Base-by-base conservation (phyloP, 257 asterid species). In the Plectranthus barbatus region DNA sequence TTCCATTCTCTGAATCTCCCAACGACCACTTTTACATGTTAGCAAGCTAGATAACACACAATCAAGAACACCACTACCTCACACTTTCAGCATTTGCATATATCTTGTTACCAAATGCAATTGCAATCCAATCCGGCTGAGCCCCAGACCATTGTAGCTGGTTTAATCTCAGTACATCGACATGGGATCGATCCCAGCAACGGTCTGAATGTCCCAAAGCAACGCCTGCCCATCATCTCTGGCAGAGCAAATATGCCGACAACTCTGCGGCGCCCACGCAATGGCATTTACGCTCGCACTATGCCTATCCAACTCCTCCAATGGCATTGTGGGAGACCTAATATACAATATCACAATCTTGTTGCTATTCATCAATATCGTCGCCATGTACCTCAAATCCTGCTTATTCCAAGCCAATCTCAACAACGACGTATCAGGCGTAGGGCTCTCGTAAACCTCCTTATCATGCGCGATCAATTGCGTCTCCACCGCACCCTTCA, bases 341-440 rank as follows among this genome's bases (percentile, higher is more conserved):
- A 92, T 89, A 72, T 92, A 97, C 74, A 92, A 69, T 4, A 92
- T 85, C 52, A 92, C 93, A 56, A 92, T 58, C 76, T 86, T 89
- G 39, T 83, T 83, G 54, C 91, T 84, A 19, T 89, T 95, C 98
- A 92, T 92, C 79, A 89, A 54, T 0, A 73, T 86, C 0, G 97
- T 89, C 0, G 93, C 97, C 97, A 92, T 86, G 59, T 92, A 89
- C 76, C 98, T 92, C 76, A 89, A 75, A 63, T 92, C 97, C 80
- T 86, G 97, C 83, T 89, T 92, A 66, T 92, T 92, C 97, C 98
- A 92, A 23, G 98, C 94, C 77, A 92, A 56, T 36, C 98, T 79
- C 78, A 92, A 44, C 62, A 92, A 57, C 0, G 98, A 95, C 17
- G 92, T 85, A 14, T 92, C 95, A 0, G 95, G 95, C 18, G 75